These are phyloP conservation scores for Solanum etuberosum DNA, from an alignment of 257 asterid genomes.

Conservation along the genomic window DNA sequence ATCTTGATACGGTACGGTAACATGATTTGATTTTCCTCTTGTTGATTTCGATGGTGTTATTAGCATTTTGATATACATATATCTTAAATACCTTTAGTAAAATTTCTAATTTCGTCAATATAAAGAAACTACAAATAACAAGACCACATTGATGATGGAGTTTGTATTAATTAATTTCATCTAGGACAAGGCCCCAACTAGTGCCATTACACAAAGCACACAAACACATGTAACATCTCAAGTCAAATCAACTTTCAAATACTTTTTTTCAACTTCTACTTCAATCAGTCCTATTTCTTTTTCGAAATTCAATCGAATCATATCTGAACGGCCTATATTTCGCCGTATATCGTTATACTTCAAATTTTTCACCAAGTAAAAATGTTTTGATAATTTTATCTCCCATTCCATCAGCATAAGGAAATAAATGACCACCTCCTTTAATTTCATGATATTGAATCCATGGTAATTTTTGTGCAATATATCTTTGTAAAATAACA, in stretches of 20 bases:
- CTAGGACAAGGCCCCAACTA: neutral
- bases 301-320: neutral
- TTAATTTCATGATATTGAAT: constrained; percentile 59
- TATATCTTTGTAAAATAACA: constrained; percentile 48
- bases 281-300: neutral
- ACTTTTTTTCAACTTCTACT: neutral
- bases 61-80: too few relatives aligned
- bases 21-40: neutral
- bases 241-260: neutral
- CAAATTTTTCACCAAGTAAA: constrained; percentile 19
- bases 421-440: constrained; percentile 66
- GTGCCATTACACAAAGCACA: neutral
- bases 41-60: too few relatives aligned
- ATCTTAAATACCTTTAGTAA: neutral
- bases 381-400: constrained; percentile 43
- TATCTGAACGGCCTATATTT: neutral
- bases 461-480: constrained; percentile 58
- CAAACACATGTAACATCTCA: neutral
- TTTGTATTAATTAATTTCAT: neutral
- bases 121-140: too few relatives aligned
- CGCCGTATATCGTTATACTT: neutral
- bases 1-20: constrained; percentile 8
- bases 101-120: too few relatives aligned
- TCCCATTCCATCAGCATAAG: constrained; percentile 40
- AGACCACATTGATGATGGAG: neutral